These are phyloP conservation scores for Polytolypa hystricis DNA, from an alignment of 2,329 filamentous ascomycete genomes.

Conservation along the genomic window DNA sequence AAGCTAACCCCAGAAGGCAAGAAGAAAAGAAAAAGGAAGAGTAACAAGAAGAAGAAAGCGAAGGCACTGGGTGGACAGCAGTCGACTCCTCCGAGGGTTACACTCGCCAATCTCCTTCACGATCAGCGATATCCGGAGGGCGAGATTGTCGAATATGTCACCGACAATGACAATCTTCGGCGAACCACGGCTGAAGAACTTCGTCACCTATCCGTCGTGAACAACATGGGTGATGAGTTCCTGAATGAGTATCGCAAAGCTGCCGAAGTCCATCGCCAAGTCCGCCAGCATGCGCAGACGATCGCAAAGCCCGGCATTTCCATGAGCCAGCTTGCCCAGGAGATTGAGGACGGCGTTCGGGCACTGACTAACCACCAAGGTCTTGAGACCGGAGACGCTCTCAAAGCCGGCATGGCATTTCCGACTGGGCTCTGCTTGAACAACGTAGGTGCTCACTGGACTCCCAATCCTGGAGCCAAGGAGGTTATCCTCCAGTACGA, in stretches of 20 bases:
- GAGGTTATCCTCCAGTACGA: slow-evolving; percentile 59
- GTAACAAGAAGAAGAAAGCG: slow-evolving; percentile 30
- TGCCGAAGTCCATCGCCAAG: slow-evolving; percentile 46
- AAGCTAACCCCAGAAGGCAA: slow-evolving; percentile 17
- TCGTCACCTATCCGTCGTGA: slow-evolving; percentile 28
- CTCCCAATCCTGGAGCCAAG: slow-evolving; percentile 48
- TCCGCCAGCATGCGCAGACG: slow-evolving; percentile 39
- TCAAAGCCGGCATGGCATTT: slow-evolving; percentile 45
- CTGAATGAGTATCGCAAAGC: slow-evolving; percentile 45
- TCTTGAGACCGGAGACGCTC: slow-evolving; percentile 40
- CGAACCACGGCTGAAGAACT: slow-evolving; percentile 39
- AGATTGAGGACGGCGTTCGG: slow-evolving; percentile 45
- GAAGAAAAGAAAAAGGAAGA: slow-evolving; percentile 38
- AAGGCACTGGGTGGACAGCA: slow-evolving; percentile 22
- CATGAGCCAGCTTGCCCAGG: slow-evolving; percentile 40
- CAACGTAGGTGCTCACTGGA: slow-evolving; percentile 45
- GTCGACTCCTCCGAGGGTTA: slow-evolving; percentile 37
- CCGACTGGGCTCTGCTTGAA: slow-evolving; percentile 46
- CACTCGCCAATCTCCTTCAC: slow-evolving; percentile 37
- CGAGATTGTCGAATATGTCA: slow-evolving; percentile 34
- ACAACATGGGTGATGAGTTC: slow-evolving; percentile 37
- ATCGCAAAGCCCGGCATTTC: slow-evolving; percentile 41
- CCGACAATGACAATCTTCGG: slow-evolving; percentile 31
- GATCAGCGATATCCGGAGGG: slow-evolving; percentile 35
- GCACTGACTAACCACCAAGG: slow-evolving; percentile 41